Evolutionary conservation across 371 early-diverging fungal species (phyloP), one percentile per base, ranked within the genome.

Genomic region (Dipsacomyces acuminosporus): DNA sequence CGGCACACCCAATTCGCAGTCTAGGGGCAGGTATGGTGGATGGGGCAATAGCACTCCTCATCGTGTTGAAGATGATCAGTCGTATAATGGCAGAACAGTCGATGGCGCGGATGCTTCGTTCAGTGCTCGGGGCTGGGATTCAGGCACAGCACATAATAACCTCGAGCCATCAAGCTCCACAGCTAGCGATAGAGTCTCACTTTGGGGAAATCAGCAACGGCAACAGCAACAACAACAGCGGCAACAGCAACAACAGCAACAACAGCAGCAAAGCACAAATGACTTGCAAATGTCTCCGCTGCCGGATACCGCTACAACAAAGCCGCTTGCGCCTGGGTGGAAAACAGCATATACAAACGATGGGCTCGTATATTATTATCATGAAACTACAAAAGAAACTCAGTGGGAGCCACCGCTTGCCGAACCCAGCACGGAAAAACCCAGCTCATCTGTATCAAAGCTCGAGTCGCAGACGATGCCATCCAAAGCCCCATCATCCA

Each of bases 281-380:
- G 30, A 30, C 11, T 30, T 11, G 30, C 30, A 11, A 5, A 30
- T 30, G 30, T 5, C 30, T 30, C 5, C 30, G 11, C 30, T 30
- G 30, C 30, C 30, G 11, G 11, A 5, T 11, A 30, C 30, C 11
- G 30, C 30, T 11, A 30, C 30, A 11, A 30, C 30, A 5, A 33
- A 30, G 38, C 15, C 33, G 17, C 70, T 73, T 14, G 59, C 72
- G 4, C 56, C 73, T n/a, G 72, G 73, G 1, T 81, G 81, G 81
- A 59, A 51, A 18, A 52, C 57, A 2, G 67, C 77, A 21, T 52
- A 52, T 14, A 55, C 74, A 1, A 52, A 61, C 9, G 73, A 76
- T 45, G 76, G 76, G 2, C 45, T 52, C 20, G 23, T 61, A 13
- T 82, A 81, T 54, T 83, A 78, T 48, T 82, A 77, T 58, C 73